A percentile compares a stretch with the other conserved stretches of the same genome.
phyloP scores from a whole-genome alignment of 352 stramenopile genomes.

The Globisporangium solare region DNA sequence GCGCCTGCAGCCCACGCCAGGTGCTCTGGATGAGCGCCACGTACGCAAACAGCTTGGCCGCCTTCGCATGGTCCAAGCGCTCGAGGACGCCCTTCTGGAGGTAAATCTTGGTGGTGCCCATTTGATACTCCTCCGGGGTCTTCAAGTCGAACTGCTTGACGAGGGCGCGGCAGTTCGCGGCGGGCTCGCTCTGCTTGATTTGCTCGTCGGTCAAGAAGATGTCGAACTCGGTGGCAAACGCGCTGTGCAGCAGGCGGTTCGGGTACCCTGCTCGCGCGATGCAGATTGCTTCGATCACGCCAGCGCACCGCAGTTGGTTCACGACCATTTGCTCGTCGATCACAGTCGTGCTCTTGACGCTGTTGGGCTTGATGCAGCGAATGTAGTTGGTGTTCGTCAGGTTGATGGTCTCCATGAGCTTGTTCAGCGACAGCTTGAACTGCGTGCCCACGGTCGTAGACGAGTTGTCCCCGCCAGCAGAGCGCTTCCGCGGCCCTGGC shows the following conservation, averaged over 20 bases:
- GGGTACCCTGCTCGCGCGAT: constrained; percentile 75
- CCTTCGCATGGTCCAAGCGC: constrained; percentile 55
- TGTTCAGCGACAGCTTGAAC: constrained; percentile 63
- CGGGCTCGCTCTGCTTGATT: constrained; percentile 14
- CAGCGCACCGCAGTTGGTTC: constrained; percentile 72
- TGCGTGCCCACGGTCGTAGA: constrained; percentile 74
- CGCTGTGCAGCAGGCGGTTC: constrained; percentile 75
- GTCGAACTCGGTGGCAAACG: constrained; percentile 61
- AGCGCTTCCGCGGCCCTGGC: constrained; percentile 17
- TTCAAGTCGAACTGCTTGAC: constrained; percentile 59
- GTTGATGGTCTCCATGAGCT: constrained; percentile 72
- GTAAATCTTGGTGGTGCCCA: constrained; percentile 85
- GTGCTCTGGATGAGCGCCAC: constrained; percentile 57
- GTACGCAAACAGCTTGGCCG: constrained; percentile 61
- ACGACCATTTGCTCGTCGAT: constrained; percentile 75
- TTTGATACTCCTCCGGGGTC: constrained; percentile 67
- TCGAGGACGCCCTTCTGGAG: constrained; percentile 80
- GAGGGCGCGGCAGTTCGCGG: constrained; percentile 46
- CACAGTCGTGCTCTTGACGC: constrained; percentile 48
- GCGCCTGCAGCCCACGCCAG: constrained; percentile 47
- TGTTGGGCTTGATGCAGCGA: constrained; percentile 85
- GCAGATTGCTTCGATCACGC: constrained; percentile 76
- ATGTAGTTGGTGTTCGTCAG: constrained; percentile 78
- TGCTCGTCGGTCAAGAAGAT: constrained; percentile 54
- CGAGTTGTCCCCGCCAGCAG: constrained; percentile 19